Base-by-base conservation (phyloP, 2,329 filamentous ascomycete genomes). In the Knoxdaviesia capensis region DNA sequence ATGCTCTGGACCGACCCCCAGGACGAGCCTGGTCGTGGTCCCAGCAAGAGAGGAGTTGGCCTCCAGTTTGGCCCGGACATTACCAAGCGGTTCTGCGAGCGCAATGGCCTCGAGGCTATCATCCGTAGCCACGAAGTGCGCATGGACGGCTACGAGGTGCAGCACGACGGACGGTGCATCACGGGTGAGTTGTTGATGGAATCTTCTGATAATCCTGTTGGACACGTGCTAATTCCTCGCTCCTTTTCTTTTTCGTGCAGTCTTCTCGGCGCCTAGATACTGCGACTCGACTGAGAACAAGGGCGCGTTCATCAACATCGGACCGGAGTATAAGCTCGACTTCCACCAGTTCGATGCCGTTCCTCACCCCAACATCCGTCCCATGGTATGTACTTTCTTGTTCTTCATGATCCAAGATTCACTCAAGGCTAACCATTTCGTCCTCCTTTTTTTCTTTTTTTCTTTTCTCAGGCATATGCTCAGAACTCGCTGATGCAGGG, bases 1-100 rank as follows among this genome's bases (percentile, higher is more conserved):
- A 98, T 98, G 90, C 72, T 98, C 39, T 98, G 90, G 90, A 96
- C 90, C 1, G 90, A 98, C 56, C 90, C 90, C 3, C 90, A 98
- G 58, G 71, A 81, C 1, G 69, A 77, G 51, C 77, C 81, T 31
- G 90, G 90, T 41, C 77, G 90, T 50, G 85, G 87, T 6, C 90
- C 90, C 38, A 94, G 86, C 66, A 98, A 98, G 69, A 76, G 90
- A 56, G 90, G 90, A 50, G 88, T 98, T 20, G 90, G 90, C 41
- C 73, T 96, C 62, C 87, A 96, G 57, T 98, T 98, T 52, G 90
- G 90, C 1, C 90, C 90, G 0, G 90, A 98, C 56, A 77, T 98
- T 45, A 98, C 90, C 28, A 93, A 92, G 65, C 73, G 77, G 41
- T 98, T 98, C 69, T 98, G 90, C 57, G 87, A 98, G 53, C 86